These are phyloP conservation scores for Triticum monococcum DNA, from an alignment of 176 grass and related monocot species.

Conservation along the genomic window DNA sequence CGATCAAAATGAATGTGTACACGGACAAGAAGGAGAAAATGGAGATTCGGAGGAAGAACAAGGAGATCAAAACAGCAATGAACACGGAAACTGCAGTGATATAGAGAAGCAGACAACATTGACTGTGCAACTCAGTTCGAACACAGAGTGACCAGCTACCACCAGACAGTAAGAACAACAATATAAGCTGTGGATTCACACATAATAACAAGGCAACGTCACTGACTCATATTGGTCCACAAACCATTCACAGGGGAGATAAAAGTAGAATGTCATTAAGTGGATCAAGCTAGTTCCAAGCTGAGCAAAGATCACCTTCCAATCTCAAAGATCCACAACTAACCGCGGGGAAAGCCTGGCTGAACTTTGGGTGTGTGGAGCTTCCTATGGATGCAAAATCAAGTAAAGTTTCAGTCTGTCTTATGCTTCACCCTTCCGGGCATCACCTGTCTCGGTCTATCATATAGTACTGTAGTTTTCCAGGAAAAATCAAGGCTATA, in stretches of 20 bases:
- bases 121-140: not conserved
- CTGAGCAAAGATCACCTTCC: not conserved
- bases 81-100: not conserved
- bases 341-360: not conserved
- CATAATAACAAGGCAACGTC: not conserved
- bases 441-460: not conserved
- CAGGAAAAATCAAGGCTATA: not conserved
- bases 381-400: not conserved
- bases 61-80: not conserved
- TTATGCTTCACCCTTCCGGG: not conserved
- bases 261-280: not conserved
- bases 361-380: not conserved
- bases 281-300: conserved; percentile 6
- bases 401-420: not conserved
- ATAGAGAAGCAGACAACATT: conserved; percentile 15
- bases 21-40: not conserved
- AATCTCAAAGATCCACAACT: not conserved
- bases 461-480: not conserved
- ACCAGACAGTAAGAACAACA: not conserved
- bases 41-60: not conserved
- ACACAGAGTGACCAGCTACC: conserved; percentile 1
- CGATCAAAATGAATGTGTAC: not conserved
- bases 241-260: not conserved
- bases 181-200: not conserved
- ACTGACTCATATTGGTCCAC: not conserved